phyloP scores from a whole-genome alignment of 208 protist species.

The Crithidia sp. region DNA sequence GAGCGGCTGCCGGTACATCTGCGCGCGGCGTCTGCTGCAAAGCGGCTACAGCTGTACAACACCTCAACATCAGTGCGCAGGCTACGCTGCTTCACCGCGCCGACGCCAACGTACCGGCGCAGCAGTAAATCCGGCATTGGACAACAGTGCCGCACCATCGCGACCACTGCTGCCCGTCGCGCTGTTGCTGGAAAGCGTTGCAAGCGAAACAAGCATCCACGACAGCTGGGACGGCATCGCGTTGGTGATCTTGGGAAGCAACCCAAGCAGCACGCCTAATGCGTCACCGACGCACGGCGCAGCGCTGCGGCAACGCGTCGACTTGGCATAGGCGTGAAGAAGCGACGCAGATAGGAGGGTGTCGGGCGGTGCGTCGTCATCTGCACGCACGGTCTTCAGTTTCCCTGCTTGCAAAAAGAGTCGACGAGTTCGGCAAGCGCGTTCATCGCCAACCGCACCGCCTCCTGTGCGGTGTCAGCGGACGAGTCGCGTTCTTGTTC shows the following conservation, averaged over 20 bases:
- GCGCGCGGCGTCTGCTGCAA: not conserved
- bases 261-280: not conserved
- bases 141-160: not conserved
- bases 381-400: not conserved
- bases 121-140: slow-evolving; percentile 2
- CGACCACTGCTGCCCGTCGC: not conserved
- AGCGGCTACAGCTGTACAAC: slow-evolving; percentile 19
- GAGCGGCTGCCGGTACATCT: too few relatives aligned
- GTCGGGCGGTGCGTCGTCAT: not conserved
- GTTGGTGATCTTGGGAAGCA: slow-evolving; percentile 13
- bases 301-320: not conserved
- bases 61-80: slow-evolving; percentile 25
- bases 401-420: not conserved
- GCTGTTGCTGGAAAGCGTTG: not conserved
- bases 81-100: not conserved
- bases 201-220: slow-evolving; percentile 29
- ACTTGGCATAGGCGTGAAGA: not conserved
- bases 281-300: not conserved
- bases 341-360: slow-evolving; percentile 1
- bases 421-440: not conserved
- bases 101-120: slow-evolving; percentile 2
- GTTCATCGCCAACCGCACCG: not conserved
- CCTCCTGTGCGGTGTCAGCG: not conserved
- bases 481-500: too few relatives aligned
- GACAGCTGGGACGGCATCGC: slow-evolving; percentile 19